A percentile compares a stretch with the other conserved stretches of the same genome.
phyloP scores from a whole-genome alignment of 2,329 filamentous ascomycete species.

The Penicillium capsulatum region DNA sequence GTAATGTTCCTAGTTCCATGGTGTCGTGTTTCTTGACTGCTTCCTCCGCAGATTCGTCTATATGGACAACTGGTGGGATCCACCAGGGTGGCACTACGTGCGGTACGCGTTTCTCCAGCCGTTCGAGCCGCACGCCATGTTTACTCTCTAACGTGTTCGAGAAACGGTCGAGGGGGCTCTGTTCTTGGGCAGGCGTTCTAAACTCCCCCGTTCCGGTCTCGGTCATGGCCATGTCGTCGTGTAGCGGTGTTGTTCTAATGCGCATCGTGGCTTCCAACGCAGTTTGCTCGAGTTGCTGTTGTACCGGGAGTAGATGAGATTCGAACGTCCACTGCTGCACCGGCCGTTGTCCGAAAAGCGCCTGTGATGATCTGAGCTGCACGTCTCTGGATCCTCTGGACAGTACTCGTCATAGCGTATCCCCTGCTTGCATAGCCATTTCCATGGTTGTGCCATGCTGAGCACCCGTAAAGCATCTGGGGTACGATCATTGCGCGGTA shows the following conservation, averaged over 20 bases:
- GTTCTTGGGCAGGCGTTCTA: too few species aligned
- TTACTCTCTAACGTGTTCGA: too few species aligned
- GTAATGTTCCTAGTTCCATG: neutral
- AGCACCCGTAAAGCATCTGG: neutral
- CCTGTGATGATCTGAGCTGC: constrained; percentile 2
- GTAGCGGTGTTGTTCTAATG: too few species aligned
- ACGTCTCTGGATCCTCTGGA: neutral
- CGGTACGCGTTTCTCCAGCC: constrained; percentile 5
- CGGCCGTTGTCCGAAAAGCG: constrained; percentile 4
- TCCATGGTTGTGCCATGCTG: neutral
- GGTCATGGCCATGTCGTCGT: too few species aligned
- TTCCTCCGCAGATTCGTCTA: neutral
- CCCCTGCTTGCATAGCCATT: constrained; percentile 1
- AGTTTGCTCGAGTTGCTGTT: constrained; percentile 4
- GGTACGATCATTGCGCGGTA: neutral
- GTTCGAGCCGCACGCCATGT: too few species aligned
- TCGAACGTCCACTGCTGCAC: constrained; percentile 5
- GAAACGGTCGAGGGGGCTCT: neutral
- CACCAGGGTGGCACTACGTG: constrained; percentile 6
- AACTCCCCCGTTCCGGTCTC: too few species aligned
- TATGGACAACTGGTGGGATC: constrained; percentile 1
- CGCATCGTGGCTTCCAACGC: too few species aligned
- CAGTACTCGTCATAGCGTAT: neutral
- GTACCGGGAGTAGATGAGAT: constrained; percentile 4
- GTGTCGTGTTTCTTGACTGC: constrained; percentile 13